A percentile compares a stretch with the other conserved stretches of the same genome.
Evolutionary conservation across 1,284 basidiomycete genomes (phyloP).

Genomic region (Fistulina hepatica): DNA sequence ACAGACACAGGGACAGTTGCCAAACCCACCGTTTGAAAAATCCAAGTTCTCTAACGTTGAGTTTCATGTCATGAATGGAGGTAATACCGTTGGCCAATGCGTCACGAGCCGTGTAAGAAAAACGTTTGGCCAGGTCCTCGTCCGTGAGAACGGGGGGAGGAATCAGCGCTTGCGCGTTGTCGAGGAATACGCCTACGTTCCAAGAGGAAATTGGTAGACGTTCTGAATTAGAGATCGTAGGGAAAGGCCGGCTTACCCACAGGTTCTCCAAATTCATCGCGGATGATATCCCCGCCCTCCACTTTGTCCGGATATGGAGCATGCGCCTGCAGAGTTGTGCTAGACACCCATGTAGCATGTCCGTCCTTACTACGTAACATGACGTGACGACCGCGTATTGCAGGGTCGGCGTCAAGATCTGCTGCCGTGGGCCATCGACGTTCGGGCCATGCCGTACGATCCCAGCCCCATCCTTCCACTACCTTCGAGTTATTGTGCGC

Average conservation of each 20-base stretch:
- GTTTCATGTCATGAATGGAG: constrained; percentile 75
- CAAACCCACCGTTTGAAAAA: constrained; percentile 58
- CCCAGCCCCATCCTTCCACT: constrained; percentile 84
- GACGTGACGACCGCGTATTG: constrained; percentile 61
- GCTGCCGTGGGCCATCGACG: constrained; percentile 63
- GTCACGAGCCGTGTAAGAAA: constrained; percentile 53
- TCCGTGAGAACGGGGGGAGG: constrained; percentile 57
- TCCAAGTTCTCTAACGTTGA: constrained; percentile 53
- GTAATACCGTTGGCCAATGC: constrained; percentile 67
- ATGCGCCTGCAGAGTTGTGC: constrained; percentile 44
- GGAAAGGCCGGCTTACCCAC: constrained; percentile 47
- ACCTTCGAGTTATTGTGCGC: constrained; percentile 45
- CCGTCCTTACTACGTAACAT: constrained; percentile 78
- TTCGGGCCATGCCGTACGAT: constrained; percentile 71
- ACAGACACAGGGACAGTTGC: constrained; percentile 3
- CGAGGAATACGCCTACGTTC: constrained; percentile 49
- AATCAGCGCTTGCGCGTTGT: constrained; percentile 61
- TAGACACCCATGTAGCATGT: constrained; percentile 82
- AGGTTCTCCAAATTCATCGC: constrained; percentile 57
- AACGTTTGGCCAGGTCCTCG: constrained; percentile 49
- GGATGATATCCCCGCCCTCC: constrained; percentile 73
- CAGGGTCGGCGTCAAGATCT: constrained; percentile 60
- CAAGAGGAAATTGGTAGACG: background rate
- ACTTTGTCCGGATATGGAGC: constrained; percentile 51
- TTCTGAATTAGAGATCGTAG: background rate